phyloP scores from a whole-genome alignment of 1,284 basidiomycete species.

The Microbotryomycetes sp. region DNA sequence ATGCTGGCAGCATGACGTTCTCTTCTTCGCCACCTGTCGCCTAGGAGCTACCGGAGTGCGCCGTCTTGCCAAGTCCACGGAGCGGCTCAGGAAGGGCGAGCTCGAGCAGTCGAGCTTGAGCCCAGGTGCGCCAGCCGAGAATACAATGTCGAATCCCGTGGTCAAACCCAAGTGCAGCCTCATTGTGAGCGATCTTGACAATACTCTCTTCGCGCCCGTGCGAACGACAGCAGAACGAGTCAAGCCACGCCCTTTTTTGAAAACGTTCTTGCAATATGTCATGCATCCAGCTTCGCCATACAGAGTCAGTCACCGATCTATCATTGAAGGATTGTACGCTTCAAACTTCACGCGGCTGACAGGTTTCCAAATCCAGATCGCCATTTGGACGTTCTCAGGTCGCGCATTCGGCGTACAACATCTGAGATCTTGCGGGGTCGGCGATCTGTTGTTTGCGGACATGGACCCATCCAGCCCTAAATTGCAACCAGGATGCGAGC shows the following conservation, averaged over 20 bases:
- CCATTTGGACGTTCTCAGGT: constrained; percentile 23
- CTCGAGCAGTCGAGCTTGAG: no score
- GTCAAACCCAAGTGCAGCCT: background rate
- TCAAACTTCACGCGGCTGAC: no score
- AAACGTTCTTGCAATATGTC: constrained; percentile 24
- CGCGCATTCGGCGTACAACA: constrained; percentile 13
- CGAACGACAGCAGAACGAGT: constrained; percentile 1
- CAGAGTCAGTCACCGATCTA: background rate
- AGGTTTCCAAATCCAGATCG: background rate
- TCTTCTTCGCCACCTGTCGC: no score
- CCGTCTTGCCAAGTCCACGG: no score
- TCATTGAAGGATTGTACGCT: background rate
- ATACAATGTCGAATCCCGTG: no score
- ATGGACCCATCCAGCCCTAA: background rate
- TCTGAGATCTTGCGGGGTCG: constrained; percentile 15
- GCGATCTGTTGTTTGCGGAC: background rate
- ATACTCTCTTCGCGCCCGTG: constrained; percentile 21
- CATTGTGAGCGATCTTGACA: constrained; percentile 22
- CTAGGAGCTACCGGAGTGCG: no score
- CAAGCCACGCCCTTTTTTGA: constrained; percentile 21
- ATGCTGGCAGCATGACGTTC: no score
- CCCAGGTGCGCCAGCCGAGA: no score
- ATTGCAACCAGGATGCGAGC: constrained; percentile 3
- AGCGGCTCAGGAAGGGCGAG: no score
- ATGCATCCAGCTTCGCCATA: constrained; percentile 14